phyloP scores from a whole-genome alignment of 2,329 filamentous ascomycete species.

The Volutella citrinella region DNA sequence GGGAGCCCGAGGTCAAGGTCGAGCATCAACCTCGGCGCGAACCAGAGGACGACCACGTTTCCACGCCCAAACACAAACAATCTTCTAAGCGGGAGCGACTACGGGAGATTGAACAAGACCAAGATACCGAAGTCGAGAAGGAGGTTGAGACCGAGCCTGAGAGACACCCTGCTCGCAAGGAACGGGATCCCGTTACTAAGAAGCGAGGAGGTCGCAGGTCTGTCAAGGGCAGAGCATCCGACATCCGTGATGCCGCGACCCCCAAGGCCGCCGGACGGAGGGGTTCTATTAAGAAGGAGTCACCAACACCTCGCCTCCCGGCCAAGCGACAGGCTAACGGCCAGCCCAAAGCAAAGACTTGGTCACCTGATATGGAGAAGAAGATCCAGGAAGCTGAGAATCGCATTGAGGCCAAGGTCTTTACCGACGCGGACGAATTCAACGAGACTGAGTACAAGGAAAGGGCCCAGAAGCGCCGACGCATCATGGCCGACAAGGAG shows the following conservation, averaged over 20 bases:
- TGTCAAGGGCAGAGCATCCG: slow-evolving; percentile 50
- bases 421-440: slow-evolving; percentile 42
- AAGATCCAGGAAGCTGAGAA: slow-evolving; percentile 37
- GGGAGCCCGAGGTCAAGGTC: slow-evolving; percentile 5
- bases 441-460: slow-evolving; percentile 50
- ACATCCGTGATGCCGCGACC: slow-evolving; percentile 48
- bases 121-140: slow-evolving; percentile 30
- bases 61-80: slow-evolving; percentile 8
- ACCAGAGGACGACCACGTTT: slow-evolving; percentile 14
- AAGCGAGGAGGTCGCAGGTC: slow-evolving; percentile 32
- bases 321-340: slow-evolving; percentile 61
- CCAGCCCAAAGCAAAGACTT: slow-evolving; percentile 62
- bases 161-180: slow-evolving; percentile 17
- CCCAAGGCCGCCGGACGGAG: slow-evolving; percentile 49
- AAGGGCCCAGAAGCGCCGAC: slow-evolving; percentile 62
- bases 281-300: slow-evolving; percentile 48
- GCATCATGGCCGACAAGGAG: slow-evolving; percentile 65
- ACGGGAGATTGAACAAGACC: slow-evolving; percentile 25
- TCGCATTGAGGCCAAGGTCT: slow-evolving; percentile 45
- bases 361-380: slow-evolving; percentile 49
- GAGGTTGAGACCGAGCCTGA: slow-evolving; percentile 35
- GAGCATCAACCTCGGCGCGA: slow-evolving; percentile 9
- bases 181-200: slow-evolving; percentile 26
- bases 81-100: slow-evolving; percentile 6
- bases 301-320: slow-evolving; percentile 45